Base-by-base conservation (phyloP, 2,329 filamentous ascomycete genomes). In the Coniochaeta hoffmannii region DNA sequence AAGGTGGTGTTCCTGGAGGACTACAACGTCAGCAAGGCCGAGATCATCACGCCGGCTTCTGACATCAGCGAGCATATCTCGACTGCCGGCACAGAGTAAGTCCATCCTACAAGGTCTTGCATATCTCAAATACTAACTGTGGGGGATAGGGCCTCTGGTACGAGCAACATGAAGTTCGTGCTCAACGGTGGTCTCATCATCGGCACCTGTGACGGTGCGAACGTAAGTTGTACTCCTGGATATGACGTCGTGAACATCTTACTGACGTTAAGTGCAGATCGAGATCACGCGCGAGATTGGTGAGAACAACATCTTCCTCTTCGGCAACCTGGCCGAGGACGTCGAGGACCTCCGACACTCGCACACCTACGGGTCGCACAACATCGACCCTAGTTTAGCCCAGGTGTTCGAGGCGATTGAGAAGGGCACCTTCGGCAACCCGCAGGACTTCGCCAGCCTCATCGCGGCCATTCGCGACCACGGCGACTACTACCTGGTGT, bases 141-240 rank as follows among this genome's bases (percentile, higher is more conserved):
- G 51, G 81, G 78, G 11, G 26, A 41, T 28, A 46, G 41, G 69
- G 83, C 83, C 19, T 86, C 82, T 60, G 93, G 93, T 60, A 96
- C 91, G 12, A 96, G 90, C 67, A 99, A 99, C 83, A 99, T 99
- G 94, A 99, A 99, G 74, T 99, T 99, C 71, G 94, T 97, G 14
- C 80, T 99, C 66, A 99, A 97, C 66, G 94, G 94, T 61, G 94
- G 94, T 60, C 78, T 99, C 59, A 96, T 99, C 66, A 99, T 99
- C 64, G 94, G 94, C 64, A 99, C 94, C 19, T 97, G 93, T 69
- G 94, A 99, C 66, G 94, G 94, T 68, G 94, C 94, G 60, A 99
- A 99, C 68, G 90, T 94, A 79, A 80, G 87, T 78, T 12, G 11
- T 46, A n/a, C 41, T n/a, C 14, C 3, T 41, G 2, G 7, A 19